A percentile compares a stretch with the other conserved stretches of the same genome.
Conservation (phyloP, 768 basidiomycete genomes). For the Termitomyces sp. region DNA sequence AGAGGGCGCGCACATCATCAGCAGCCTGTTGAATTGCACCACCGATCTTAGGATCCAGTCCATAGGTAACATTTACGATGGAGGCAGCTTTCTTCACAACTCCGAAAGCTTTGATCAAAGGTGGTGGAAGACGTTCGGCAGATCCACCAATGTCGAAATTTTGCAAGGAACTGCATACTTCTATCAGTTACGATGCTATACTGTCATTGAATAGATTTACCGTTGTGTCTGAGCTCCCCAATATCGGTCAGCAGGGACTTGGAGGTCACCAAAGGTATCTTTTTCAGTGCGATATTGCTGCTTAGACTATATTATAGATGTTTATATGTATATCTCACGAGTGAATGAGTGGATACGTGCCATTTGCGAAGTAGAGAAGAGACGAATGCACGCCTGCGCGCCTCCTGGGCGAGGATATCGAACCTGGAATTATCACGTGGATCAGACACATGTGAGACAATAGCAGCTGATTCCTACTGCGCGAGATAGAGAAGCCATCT, state of each 20-base stretch:
- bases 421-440: conserved; percentile 34
- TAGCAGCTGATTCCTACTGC: conserved; percentile 19
- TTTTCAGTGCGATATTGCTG: conserved; percentile 74
- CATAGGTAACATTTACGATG: conserved; percentile 85
- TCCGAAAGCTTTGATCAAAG: conserved; percentile 98
- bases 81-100: conserved; percentile 97
- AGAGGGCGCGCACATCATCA: conserved; percentile 63
- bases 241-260: conserved; percentile 74
- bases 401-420: conserved; percentile 18
- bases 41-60: conserved; percentile 83
- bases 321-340: background rate
- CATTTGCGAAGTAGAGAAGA: conserved; percentile 34
- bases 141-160: conserved; percentile 99
- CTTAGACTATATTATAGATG: conserved; percentile 27
- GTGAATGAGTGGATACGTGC: conserved; percentile 15
- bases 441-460: background rate
- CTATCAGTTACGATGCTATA: background rate
- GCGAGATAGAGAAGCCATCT: conserved; percentile 16
- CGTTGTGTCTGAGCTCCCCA: conserved; percentile 99
- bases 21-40: conserved; percentile 90
- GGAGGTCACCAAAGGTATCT: conserved; percentile 95
- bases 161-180: conserved; percentile 62
- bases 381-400: conserved; percentile 21
- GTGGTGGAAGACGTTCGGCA: conserved; percentile 87
- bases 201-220: conserved; percentile 31